Conservation (phyloP, 768 basidiomycete species). For the Termitomyces sp. region DNA sequence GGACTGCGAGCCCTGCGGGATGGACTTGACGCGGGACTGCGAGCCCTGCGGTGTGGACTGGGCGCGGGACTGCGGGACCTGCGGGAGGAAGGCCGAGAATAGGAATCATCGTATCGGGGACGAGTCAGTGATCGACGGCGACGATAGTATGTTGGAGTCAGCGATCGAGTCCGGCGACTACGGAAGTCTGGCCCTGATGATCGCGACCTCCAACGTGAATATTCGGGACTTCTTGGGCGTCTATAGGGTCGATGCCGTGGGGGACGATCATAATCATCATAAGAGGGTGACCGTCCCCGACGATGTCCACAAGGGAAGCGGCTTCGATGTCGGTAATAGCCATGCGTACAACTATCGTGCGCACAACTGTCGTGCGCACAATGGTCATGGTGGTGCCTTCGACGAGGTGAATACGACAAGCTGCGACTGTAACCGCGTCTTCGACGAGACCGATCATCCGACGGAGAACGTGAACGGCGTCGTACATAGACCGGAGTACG, state of each 20-base stretch:
- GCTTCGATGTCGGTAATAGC: conserved; percentile 5
- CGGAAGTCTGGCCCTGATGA: background rate
- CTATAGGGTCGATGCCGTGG: background rate
- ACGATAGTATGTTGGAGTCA: background rate
- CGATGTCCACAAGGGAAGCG: background rate
- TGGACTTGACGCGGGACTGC: no score
- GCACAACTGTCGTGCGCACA: background rate
- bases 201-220: background rate
- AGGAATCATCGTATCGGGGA: background rate
- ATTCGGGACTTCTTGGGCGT: background rate
- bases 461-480: background rate
- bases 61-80: background rate
- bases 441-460: background rate
- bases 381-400: background rate
- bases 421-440: background rate
- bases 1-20: background rate
- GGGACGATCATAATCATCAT: background rate
- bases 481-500: background rate
- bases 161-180: background rate
- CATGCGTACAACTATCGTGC: background rate
- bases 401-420: background rate
- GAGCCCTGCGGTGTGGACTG: background rate
- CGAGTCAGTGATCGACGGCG: background rate
- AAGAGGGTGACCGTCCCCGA: conserved; percentile 3
- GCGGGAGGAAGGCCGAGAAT: background rate